phyloP scores from a whole-genome alignment of 495 filamentous ascomycete species.

The Astrothelium macrocarpum region DNA sequence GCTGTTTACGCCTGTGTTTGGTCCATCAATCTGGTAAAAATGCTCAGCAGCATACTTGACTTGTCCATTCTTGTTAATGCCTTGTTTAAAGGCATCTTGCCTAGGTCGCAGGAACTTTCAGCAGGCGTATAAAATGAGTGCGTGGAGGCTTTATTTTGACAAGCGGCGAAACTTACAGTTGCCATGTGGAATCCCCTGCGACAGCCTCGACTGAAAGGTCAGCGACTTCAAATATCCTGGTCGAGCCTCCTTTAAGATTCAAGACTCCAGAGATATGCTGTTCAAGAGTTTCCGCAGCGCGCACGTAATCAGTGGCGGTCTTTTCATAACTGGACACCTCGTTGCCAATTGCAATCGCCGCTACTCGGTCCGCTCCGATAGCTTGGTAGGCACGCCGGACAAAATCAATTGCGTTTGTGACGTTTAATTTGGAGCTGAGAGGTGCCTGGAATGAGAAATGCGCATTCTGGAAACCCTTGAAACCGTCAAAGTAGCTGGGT shows the following conservation, averaged over 20 bases:
- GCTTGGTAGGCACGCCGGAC: conserved; percentile 15
- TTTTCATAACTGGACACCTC: conserved; percentile 14
- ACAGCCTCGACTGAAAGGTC: conserved; percentile 11
- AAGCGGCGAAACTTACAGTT: neutral
- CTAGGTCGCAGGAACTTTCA: neutral
- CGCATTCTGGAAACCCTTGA: conserved; percentile 16
- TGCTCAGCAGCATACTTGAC: conserved; percentile 23
- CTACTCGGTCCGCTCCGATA: conserved; percentile 18
- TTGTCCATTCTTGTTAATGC: conserved; percentile 14
- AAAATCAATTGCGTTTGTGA: conserved; percentile 16
- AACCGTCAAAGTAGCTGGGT: conserved; percentile 20
- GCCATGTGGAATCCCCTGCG: neutral
- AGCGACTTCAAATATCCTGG: conserved; percentile 20
- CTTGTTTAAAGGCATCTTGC: conserved; percentile 2
- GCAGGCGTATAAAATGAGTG: neutral
- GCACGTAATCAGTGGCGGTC: conserved; percentile 13
- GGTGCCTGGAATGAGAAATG: conserved; percentile 26
- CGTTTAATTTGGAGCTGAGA: conserved; percentile 11
- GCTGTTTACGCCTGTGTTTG: neutral
- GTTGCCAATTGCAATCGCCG: conserved; percentile 25
- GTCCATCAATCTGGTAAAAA: conserved; percentile 20
- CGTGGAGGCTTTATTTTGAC: too few relatives aligned
- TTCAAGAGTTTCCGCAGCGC: conserved; percentile 9
- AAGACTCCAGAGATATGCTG: conserved; percentile 13
- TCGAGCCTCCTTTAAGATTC: conserved; percentile 1